A percentile compares a stretch with the other conserved stretches of the same genome.
Evolutionary conservation across 345 rosid species (phyloP).

Genomic region (Gossypium anomalum): DNA sequence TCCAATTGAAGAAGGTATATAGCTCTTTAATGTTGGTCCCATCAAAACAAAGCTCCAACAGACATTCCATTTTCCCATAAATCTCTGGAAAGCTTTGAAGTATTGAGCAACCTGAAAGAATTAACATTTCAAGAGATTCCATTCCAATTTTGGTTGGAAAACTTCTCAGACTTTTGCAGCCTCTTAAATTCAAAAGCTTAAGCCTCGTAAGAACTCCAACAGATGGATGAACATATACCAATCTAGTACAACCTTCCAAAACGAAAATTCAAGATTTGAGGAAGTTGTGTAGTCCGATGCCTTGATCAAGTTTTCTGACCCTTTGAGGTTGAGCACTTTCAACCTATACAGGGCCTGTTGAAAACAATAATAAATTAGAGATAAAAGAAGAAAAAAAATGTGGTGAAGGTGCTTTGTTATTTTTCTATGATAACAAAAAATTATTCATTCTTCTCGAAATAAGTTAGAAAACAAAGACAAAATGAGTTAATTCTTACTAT

Average conservation of each 20-base stretch:
- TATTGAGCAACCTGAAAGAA: neutral
- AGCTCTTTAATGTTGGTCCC: too few relatives aligned
- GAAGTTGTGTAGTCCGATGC: slow-evolving; percentile 25
- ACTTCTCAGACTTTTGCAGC: too few relatives aligned
- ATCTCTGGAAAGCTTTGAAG: neutral
- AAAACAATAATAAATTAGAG: neutral
- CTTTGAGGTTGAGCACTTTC: slow-evolving; percentile 21
- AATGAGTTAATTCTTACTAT: slow-evolving; percentile 12
- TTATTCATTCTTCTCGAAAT: neutral
- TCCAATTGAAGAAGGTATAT: too few relatives aligned
- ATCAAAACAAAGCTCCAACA: neutral
- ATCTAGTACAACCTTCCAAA: slow-evolving; percentile 22
- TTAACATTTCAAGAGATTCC: too few relatives aligned
- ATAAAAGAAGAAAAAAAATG: neutral
- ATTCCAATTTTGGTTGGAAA: too few relatives aligned
- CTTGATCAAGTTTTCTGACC: slow-evolving; percentile 15
- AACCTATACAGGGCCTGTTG: neutral
- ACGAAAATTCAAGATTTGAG: slow-evolving; percentile 22
- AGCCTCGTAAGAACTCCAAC: neutral
- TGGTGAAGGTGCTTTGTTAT: neutral
- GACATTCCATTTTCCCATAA: slow-evolving; percentile 15
- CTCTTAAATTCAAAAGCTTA: too few relatives aligned
- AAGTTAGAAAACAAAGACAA: neutral
- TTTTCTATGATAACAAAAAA: neutral
- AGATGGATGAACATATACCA: slow-evolving; percentile 21